Conservation (phyloP, 2,329 filamentous ascomycete genomes). For the Exophiala dermatitidis region DNA sequence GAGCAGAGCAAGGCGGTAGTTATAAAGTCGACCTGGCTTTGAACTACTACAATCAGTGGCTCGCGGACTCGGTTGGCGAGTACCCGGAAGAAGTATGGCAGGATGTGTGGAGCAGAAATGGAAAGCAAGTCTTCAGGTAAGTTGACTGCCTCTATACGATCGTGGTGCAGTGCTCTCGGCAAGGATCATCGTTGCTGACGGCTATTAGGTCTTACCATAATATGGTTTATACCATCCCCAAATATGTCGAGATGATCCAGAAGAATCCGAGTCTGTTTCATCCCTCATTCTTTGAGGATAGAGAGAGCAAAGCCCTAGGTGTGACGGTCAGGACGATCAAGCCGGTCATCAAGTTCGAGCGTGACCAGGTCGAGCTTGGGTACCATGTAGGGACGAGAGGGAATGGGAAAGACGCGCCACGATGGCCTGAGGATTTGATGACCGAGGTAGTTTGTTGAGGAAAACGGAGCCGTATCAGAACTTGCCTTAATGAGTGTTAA, state of each 20-base stretch:
- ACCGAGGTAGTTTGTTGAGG: slow-evolving; percentile 19
- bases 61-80: slow-evolving; percentile 34
- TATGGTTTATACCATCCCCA: slow-evolving; percentile 40
- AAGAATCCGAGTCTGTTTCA: slow-evolving; percentile 41
- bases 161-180: background rate
- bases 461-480: background rate
- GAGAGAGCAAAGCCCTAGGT: slow-evolving; percentile 35
- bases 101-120: slow-evolving; percentile 42
- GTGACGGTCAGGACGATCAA: slow-evolving; percentile 37
- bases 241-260: slow-evolving; percentile 37
- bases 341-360: slow-evolving; percentile 39
- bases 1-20: slow-evolving; percentile 49
- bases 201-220: slow-evolving; percentile 35
- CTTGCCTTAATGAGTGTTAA: background rate
- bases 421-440: slow-evolving; percentile 41
- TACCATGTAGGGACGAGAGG: slow-evolving; percentile 46
- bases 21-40: slow-evolving; percentile 22
- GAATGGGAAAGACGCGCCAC: slow-evolving; percentile 45
- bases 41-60: slow-evolving; percentile 34
- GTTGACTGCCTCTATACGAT: background rate
- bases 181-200: background rate
- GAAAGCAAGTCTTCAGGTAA: slow-evolving; percentile 44
- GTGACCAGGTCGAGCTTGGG: slow-evolving; percentile 35
- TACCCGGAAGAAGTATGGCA: slow-evolving; percentile 44
- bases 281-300: slow-evolving; percentile 44